These are phyloP conservation scores for Paramarasmius palmivorus DNA, from an alignment of 1,284 basidiomycete genomes.

Conservation along the genomic window DNA sequence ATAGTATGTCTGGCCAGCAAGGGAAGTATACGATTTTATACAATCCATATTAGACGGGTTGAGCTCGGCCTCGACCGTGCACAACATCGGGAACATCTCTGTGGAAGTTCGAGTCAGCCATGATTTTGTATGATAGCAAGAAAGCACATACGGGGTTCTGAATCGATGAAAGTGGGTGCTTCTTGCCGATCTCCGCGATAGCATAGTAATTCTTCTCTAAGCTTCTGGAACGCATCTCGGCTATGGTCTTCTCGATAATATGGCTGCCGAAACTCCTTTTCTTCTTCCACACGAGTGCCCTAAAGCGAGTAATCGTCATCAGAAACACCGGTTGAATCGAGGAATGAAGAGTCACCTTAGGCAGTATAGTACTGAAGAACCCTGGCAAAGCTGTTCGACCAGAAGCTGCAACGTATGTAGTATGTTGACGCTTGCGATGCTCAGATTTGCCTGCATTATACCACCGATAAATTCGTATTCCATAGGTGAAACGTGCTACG, in stretches of 20 bases:
- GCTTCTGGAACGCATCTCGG: neutral
- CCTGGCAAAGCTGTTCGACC: slow-evolving; percentile 25
- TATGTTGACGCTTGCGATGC: slow-evolving; percentile 31
- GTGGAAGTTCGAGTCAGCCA: neutral
- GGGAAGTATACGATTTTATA: neutral
- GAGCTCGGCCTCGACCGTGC: slow-evolving; percentile 9
- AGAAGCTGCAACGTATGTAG: slow-evolving; percentile 19
- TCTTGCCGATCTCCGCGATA: neutral
- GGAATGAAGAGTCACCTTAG: slow-evolving; percentile 21
- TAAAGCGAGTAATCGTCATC: neutral
- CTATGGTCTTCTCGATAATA: neutral
- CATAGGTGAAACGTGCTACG: slow-evolving; percentile 46
- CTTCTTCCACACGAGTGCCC: slow-evolving; percentile 5
- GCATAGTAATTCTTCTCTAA: slow-evolving; percentile 1
- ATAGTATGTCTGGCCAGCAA: slow-evolving; percentile 1
- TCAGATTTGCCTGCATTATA: slow-evolving; percentile 33
- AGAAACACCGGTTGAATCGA: neutral
- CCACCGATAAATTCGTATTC: slow-evolving; percentile 27
- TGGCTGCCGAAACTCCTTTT: slow-evolving; percentile 7
- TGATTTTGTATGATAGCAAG: neutral
- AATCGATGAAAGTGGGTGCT: slow-evolving; percentile 1
- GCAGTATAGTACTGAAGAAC: slow-evolving; percentile 31
- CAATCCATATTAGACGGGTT: neutral
- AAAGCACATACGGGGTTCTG: slow-evolving; percentile 4
- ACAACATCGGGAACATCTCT: slow-evolving; percentile 8